Evolutionary conservation across 164 flowering plant species (phyloP).

Genomic region (Stephania japonica): DNA sequence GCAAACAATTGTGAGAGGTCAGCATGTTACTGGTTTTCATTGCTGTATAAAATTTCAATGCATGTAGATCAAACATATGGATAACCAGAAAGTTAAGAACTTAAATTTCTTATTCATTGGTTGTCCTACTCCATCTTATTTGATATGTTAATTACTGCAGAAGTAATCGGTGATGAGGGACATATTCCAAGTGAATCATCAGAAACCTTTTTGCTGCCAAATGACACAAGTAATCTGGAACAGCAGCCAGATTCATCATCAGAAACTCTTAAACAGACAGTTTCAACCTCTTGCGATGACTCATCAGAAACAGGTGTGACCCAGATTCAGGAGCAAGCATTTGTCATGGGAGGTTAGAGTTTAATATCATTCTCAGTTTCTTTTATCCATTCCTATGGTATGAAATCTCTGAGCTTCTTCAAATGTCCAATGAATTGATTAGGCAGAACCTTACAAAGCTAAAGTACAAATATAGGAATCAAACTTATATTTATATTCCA

Average conservation of each 20-base stretch:
- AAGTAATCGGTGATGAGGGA: constrained; percentile 15
- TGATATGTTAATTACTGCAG: constrained; percentile 11
- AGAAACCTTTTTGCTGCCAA: constrained; percentile 8
- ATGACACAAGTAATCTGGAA: constrained; percentile 4
- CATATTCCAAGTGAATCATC: constrained; percentile 9
- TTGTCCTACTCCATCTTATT: neutral
- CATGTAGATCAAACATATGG: neutral
- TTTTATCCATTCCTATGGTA: neutral
- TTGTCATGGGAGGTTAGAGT: constrained; percentile 27
- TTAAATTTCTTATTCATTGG: neutral
- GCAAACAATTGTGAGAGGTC: constrained; percentile 19
- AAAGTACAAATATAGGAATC: too few species aligned
- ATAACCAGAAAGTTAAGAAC: neutral
- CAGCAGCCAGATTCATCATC: constrained; percentile 6
- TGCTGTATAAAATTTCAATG: neutral
- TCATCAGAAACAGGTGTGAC: constrained; percentile 6
- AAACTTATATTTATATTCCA: too few species aligned
- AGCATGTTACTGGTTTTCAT: constrained; percentile 1
- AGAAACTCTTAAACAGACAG: constrained; percentile 12
- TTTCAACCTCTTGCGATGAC: constrained; percentile 7
- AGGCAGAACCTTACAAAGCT: too few species aligned
- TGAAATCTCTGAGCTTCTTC: too few species aligned
- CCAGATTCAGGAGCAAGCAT: constrained; percentile 18
- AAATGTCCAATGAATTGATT: too few species aligned
- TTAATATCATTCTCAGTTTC: neutral